Base-by-base conservation (phyloP, 1,139 yeast genomes). In the Saccharomyces pastorianus region DNA sequence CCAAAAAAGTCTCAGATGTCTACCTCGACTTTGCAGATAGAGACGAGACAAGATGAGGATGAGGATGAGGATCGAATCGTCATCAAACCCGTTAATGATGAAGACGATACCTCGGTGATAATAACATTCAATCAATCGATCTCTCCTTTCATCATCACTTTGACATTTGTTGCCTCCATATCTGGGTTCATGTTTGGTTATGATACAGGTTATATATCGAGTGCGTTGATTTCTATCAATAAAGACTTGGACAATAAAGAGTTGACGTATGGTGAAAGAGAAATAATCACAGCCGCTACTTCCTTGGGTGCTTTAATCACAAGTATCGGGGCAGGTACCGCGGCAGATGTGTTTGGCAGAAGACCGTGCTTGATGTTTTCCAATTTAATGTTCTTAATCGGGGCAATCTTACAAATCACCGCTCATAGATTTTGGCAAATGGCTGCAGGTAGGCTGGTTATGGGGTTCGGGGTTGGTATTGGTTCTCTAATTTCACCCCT, bases 161-260 rank as follows among this genome's bases (percentile, higher is more conserved):
- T 91, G 55, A 88, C 96, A 0, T 75, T 85, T 54, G 83, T 88
- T 14, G 85, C 96, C 0, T 89, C 96, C 8, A 84, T 91, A 58
- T 89, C 96, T 1, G 98, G 98, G 4, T 90, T 90, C 71, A 83
- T 91, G 89, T 91, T 90, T 72, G 98, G 98, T 59, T 91, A 91
- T 67, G 98, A 91, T 69, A 91, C 98, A 0, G 98, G 97, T 58
- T 91, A 91, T 71, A 89, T 91, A 49, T 90, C 97, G 1, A 84
- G 95, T 14, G 97, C 97, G 0, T 76, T 91, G 64, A 96, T 90
- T 17, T 83, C 89, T 47, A 82, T 91, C 50, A 90, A 93, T 6
- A 80, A 83, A 6, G 96, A 88, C 66, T 78, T 91, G 50, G 81
- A 77, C 61, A 75, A 76, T 31, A 72, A 74, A 51, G 62, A 73